Percentiles rank a stretch among this genome's conserved stretches.
phyloP scores from a whole-genome alignment of 2,329 filamentous ascomycete genomes.

The Lachnellula occidentalis region DNA sequence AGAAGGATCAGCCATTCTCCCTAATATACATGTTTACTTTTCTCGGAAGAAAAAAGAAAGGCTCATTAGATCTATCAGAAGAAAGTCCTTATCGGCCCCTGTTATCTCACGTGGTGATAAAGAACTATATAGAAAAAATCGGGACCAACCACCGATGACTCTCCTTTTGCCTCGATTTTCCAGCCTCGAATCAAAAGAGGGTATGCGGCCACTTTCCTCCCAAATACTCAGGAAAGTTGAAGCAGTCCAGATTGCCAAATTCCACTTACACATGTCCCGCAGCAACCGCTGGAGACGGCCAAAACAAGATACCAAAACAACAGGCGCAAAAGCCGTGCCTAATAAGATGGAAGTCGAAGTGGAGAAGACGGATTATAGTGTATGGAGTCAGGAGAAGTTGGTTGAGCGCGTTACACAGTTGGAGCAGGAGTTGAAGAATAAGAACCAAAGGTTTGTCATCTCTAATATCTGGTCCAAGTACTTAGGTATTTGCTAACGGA shows the following conservation, averaged over 20 bases:
- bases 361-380: constrained; percentile 47
- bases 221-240: constrained; percentile 5
- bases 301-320: constrained; percentile 11
- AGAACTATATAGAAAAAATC: constrained; percentile 2
- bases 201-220: constrained; percentile 11
- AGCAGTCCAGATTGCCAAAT: constrained; percentile 3
- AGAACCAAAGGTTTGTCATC: constrained; percentile 32
- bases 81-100: constrained; percentile 9
- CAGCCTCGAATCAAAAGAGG: neutral
- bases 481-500: neutral
- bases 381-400: constrained; percentile 64
- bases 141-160: constrained; percentile 4
- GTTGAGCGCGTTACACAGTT: constrained; percentile 62
- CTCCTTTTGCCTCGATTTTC: neutral
- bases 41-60: constrained; percentile 20
- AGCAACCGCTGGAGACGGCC: constrained; percentile 13
- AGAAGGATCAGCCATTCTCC: constrained; percentile 33
- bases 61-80: constrained; percentile 18
- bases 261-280: constrained; percentile 12
- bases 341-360: constrained; percentile 15
- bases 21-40: neutral
- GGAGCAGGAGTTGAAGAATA: constrained; percentile 58
- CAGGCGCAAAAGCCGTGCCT: constrained; percentile 6
- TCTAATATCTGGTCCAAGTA: constrained; percentile 16
- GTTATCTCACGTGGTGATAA: constrained; percentile 18